Evolutionary conservation across 2,329 filamentous ascomycete genomes (phyloP).

Genomic region (Stagonosporopsis vannaccii): DNA sequence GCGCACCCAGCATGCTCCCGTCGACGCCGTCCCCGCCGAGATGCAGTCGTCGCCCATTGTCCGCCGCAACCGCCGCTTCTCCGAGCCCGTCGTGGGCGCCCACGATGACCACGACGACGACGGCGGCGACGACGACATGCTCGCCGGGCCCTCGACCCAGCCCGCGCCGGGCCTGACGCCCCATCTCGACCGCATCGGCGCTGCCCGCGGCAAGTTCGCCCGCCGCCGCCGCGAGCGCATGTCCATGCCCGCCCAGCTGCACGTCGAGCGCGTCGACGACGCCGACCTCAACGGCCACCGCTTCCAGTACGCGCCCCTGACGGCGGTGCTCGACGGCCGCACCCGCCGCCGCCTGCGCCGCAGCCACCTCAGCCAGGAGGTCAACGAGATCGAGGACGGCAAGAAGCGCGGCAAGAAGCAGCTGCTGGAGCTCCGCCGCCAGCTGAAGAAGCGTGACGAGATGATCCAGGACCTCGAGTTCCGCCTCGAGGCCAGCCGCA

Average conservation of each 20-base stretch:
- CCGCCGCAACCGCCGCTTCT: conserved; percentile 42
- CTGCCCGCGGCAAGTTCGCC: conserved; percentile 33
- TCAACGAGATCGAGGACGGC: conserved; percentile 49
- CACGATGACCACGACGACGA: conserved; percentile 28
- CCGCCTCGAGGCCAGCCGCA: conserved; percentile 45
- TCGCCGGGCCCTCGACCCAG: conserved; percentile 34
- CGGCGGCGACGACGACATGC: conserved; percentile 27
- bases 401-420: conserved; percentile 48
- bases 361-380: conserved; percentile 52
- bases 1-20: conserved; percentile 28
- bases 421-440: conserved; percentile 45
- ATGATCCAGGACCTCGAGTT: conserved; percentile 48
- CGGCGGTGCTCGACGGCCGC: conserved; percentile 42
- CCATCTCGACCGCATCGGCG: conserved; percentile 42
- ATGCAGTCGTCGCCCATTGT: conserved; percentile 24
- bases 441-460: conserved; percentile 49
- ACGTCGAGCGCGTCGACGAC: conserved; percentile 36
- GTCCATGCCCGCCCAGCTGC: conserved; percentile 47
- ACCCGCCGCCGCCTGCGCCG: conserved; percentile 50
- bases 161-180: conserved; percentile 41
- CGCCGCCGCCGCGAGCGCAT: conserved; percentile 41
- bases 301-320: conserved; percentile 47
- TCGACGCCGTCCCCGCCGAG: conserved; percentile 22
- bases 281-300: conserved; percentile 26
- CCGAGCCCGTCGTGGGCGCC: conserved; percentile 40